A percentile compares a stretch with the other conserved stretches of the same genome.
These are phyloP conservation scores for Schizopora paradoxa DNA, from an alignment of 1,284 basidiomycete species.

Conservation along the genomic window DNA sequence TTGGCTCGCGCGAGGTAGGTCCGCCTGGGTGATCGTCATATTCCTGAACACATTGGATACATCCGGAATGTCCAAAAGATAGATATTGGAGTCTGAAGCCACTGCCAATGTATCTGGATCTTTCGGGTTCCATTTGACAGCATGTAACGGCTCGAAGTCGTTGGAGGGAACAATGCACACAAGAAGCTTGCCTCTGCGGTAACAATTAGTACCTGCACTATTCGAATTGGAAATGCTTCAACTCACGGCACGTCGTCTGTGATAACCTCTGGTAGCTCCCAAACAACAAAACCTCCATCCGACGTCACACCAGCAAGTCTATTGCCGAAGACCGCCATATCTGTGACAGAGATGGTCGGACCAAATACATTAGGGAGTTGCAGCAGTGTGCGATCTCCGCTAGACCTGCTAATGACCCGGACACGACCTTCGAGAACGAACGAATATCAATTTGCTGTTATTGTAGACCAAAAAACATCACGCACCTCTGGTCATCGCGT, in stretches of 20 bases:
- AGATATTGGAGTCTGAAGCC: conserved; percentile 67
- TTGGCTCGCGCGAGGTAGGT: conserved; percentile 59
- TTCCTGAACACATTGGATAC: conserved; percentile 51
- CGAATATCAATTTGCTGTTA: conserved; percentile 5
- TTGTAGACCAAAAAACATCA: conserved; percentile 5
- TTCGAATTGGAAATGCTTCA: conserved; percentile 7
- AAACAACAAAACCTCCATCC: conserved; percentile 80
- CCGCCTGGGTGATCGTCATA: conserved; percentile 57
- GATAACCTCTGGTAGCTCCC: conserved; percentile 75
- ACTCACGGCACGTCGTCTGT: conserved; percentile 79
- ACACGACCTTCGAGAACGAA: conserved; percentile 51
- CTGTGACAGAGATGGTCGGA: conserved; percentile 56
- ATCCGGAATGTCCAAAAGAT: conserved; percentile 64
- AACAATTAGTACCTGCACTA: conserved; percentile 10
- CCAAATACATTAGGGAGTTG: conserved; percentile 66
- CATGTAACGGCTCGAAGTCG: conserved; percentile 58
- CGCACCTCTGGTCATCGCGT: conserved; percentile 80
- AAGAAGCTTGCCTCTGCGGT: conserved; percentile 55
- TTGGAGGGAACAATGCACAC: conserved; percentile 61
- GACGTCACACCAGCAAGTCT: conserved; percentile 77
- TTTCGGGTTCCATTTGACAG: conserved; percentile 80
- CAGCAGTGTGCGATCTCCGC: conserved; percentile 76
- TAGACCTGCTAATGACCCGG: conserved; percentile 77
- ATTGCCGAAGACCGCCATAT: conserved; percentile 80
- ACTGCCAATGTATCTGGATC: conserved; percentile 72